Conservation (phyloP, 148 eudicot species). For the Mesembryanthemum crystallinum region DNA sequence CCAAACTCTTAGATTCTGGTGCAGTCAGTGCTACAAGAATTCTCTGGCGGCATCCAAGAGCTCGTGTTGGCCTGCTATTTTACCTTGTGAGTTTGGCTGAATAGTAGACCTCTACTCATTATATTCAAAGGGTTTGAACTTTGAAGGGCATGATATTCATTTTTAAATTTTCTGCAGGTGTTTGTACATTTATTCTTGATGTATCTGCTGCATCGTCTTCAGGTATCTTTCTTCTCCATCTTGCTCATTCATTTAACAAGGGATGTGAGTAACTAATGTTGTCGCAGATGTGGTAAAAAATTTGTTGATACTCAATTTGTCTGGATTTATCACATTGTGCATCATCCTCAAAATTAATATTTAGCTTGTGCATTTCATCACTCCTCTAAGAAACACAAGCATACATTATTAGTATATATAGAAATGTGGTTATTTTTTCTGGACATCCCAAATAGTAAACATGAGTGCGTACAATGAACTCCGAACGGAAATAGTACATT, state of each 20-base stretch:
- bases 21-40: conserved; percentile 95
- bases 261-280: too few species aligned
- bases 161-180: conserved; percentile 51
- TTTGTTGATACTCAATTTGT: too few species aligned
- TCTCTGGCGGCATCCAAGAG: conserved; percentile 96
- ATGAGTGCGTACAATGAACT: too few species aligned
- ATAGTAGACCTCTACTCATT: background rate
- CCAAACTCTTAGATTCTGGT: conserved; percentile 84
- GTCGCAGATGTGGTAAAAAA: too few species aligned
- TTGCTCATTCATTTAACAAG: background rate
- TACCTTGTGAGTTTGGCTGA: conserved; percentile 55
- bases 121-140: conserved; percentile 13
- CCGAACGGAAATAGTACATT: too few species aligned
- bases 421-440: too few species aligned
- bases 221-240: conserved; percentile 43
- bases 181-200: conserved; percentile 97
- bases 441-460: too few species aligned
- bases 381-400: background rate
- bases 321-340: too few species aligned
- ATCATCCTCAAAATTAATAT: too few species aligned
- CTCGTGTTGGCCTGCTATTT: conserved; percentile 75
- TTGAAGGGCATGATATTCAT: conserved; percentile 16
- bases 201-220: conserved; percentile 94
- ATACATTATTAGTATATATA: too few species aligned
- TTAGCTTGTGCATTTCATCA: too few species aligned